These are phyloP conservation scores for Dictyostelium capitatum DNA, from an alignment of 78 protist genomes.

Conservation along the genomic window DNA sequence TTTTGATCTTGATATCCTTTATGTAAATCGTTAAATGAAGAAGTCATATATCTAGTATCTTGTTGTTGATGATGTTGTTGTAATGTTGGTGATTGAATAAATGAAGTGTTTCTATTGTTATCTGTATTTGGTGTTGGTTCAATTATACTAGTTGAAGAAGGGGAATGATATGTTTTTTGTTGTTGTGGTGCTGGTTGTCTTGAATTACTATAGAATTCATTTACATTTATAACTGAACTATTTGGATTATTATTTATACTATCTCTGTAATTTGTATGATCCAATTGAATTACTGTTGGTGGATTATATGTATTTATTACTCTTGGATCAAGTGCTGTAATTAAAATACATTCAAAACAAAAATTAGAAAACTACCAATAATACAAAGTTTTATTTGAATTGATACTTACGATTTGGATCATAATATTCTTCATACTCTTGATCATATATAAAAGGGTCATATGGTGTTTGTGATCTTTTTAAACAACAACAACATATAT, in stretches of 20 bases:
- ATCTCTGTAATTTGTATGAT: constrained; percentile 22
- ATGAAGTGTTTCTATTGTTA: not conserved
- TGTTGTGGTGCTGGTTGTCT: not conserved
- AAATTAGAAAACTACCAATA: not conserved
- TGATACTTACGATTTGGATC: constrained; percentile 53
- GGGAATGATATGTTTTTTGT: not conserved
- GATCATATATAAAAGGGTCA: constrained; percentile 79
- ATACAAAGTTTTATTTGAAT: not conserved
- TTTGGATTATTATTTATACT: not conserved
- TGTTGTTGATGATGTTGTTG: not conserved
- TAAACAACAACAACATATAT: constrained; percentile 50
- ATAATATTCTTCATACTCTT: constrained; percentile 77
- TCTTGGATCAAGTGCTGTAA: constrained; percentile 45
- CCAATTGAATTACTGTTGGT: constrained; percentile 39
- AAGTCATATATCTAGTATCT: constrained; percentile 2
- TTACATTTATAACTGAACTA: constrained; percentile 14
- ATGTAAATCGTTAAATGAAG: constrained; percentile 17
- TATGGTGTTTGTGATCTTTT: constrained; percentile 68
- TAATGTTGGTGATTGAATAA: constrained; percentile 7
- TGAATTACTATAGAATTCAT: constrained; percentile 30
- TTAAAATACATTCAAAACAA: too few species aligned
- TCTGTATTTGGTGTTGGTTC: not conserved
- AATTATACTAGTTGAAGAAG: too few species aligned
- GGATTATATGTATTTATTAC: constrained; percentile 62
- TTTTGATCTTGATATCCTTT: constrained; percentile 11